A percentile compares a stretch with the other conserved stretches of the same genome.
Evolutionary conservation across 2,329 filamentous ascomycete genomes (phyloP).

Genomic region (Fusarium tuaranense): DNA sequence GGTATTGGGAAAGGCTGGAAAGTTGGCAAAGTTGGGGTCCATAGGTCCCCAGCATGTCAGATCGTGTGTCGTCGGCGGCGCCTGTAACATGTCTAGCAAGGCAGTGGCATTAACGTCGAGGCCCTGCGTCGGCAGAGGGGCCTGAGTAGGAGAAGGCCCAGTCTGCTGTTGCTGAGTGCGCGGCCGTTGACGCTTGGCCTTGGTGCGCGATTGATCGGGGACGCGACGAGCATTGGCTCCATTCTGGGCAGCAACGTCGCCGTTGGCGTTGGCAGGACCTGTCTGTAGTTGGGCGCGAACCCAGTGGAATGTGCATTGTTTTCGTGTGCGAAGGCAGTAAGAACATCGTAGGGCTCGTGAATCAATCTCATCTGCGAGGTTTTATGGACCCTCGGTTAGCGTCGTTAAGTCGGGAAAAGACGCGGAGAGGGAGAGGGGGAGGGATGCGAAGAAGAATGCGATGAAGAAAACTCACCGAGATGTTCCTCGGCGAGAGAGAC

Average conservation of each 20-base stretch:
- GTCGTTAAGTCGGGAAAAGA: slow-evolving; percentile 30
- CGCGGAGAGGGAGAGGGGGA: slow-evolving; percentile 23
- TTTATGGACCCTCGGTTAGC: slow-evolving; percentile 40
- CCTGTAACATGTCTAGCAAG: slow-evolving; percentile 45
- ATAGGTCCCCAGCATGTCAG: slow-evolving; percentile 44
- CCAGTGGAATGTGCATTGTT: slow-evolving; percentile 46
- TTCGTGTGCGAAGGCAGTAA: slow-evolving; percentile 44
- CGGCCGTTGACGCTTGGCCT: slow-evolving; percentile 44
- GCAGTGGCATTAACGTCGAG: slow-evolving; percentile 44
- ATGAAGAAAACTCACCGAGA: slow-evolving; percentile 38
- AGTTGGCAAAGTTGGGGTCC: slow-evolving; percentile 41
- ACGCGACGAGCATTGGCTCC: slow-evolving; percentile 36
- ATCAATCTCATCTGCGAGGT: slow-evolving; percentile 44
- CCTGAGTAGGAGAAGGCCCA: slow-evolving; percentile 38
- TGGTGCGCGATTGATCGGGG: slow-evolving; percentile 42
- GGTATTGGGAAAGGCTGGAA: slow-evolving; percentile 37
- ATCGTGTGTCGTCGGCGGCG: slow-evolving; percentile 43
- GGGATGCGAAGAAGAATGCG: neutral
- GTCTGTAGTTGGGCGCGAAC: slow-evolving; percentile 45
- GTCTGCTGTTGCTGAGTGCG: slow-evolving; percentile 38
- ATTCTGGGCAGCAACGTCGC: slow-evolving; percentile 31
- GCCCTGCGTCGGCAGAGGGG: slow-evolving; percentile 38
- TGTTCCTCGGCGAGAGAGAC: slow-evolving; percentile 44
- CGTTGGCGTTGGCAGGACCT: slow-evolving; percentile 32
- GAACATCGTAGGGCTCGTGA: slow-evolving; percentile 45